A percentile compares a stretch with the other conserved stretches of the same genome.
phyloP scores from a whole-genome alignment of 345 rosid genomes.

The Eucalyptus sideroxylon region DNA sequence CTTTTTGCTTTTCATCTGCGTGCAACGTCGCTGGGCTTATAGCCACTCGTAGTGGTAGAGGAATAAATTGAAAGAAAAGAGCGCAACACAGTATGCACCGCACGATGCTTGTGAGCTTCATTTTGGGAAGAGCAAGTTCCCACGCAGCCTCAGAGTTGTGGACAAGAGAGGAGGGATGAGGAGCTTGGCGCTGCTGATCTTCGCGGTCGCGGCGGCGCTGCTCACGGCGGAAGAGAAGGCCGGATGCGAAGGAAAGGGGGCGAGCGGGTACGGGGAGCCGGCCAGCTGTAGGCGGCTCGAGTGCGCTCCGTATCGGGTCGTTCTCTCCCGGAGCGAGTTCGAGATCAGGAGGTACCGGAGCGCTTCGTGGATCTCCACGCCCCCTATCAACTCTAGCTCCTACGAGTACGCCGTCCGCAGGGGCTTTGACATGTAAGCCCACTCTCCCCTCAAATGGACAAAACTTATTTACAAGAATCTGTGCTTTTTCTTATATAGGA shows the following conservation, averaged over 20 bases:
- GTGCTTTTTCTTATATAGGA: not conserved
- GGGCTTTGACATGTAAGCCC: constrained; percentile 2
- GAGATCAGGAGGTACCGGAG: not conserved
- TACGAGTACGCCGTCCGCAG: not conserved
- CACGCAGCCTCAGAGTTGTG: not conserved
- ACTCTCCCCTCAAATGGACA: not conserved
- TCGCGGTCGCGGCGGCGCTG: not conserved
- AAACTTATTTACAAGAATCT: not conserved
- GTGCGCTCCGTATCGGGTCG: not conserved
- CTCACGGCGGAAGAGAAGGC: not conserved
- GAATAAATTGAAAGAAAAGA: not conserved
- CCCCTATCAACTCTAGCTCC: not conserved
- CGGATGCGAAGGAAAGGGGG: not conserved
- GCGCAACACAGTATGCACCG: not conserved
- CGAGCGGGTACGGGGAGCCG: not conserved
- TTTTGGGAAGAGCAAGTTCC: not conserved
- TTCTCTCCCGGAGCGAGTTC: not conserved
- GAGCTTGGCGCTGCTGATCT: not conserved
- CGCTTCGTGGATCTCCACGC: not conserved
- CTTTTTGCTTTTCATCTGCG: not conserved
- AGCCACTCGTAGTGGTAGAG: not conserved
- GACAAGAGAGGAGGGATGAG: not conserved
- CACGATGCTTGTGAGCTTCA: not conserved
- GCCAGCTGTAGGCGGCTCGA: not conserved
- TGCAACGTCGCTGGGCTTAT: not conserved